phyloP scores from a whole-genome alignment of 2,329 filamentous ascomycete genomes.

The Penicillium sp. region DNA sequence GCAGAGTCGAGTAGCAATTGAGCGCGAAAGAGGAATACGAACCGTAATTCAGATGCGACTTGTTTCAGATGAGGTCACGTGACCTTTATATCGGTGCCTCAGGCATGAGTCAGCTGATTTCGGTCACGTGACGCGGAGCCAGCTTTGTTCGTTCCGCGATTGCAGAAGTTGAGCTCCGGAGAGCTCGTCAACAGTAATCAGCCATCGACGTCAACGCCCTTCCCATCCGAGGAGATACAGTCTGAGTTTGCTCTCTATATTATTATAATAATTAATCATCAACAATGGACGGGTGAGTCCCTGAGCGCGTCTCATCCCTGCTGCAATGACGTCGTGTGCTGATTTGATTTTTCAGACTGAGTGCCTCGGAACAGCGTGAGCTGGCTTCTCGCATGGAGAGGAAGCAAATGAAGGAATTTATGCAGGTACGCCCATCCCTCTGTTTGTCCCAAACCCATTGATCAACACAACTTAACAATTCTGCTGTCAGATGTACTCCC shows the following conservation, averaged over 20 bases:
- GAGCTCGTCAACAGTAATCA: background rate
- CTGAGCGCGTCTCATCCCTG: background rate
- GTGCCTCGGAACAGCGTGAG: constrained; percentile 78
- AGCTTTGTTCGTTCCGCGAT: background rate
- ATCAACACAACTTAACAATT: background rate
- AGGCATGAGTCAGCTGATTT: background rate
- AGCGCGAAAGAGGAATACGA: background rate
- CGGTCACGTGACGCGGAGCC: background rate
- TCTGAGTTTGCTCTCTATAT: background rate
- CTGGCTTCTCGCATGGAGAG: constrained; percentile 92
- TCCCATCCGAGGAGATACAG: background rate
- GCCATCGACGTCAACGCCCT: background rate
- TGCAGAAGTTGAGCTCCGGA: background rate
- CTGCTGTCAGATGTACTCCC: constrained; percentile 60
- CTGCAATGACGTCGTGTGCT: constrained; percentile 9
- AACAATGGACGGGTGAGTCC: constrained; percentile 14
- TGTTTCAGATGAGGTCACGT: background rate
- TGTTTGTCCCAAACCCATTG: background rate
- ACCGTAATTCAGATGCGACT: background rate
- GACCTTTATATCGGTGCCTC: background rate
- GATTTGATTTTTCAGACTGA: constrained; percentile 54
- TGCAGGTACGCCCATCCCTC: constrained; percentile 65
- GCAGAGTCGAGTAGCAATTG: background rate
- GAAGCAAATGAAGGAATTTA: constrained; percentile 99
- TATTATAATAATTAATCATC: background rate